A percentile compares a stretch with the other conserved stretches of the same genome.
phyloP scores from a whole-genome alignment of 75 land plant genomes.

The Selaginella moellendorffii region DNA sequence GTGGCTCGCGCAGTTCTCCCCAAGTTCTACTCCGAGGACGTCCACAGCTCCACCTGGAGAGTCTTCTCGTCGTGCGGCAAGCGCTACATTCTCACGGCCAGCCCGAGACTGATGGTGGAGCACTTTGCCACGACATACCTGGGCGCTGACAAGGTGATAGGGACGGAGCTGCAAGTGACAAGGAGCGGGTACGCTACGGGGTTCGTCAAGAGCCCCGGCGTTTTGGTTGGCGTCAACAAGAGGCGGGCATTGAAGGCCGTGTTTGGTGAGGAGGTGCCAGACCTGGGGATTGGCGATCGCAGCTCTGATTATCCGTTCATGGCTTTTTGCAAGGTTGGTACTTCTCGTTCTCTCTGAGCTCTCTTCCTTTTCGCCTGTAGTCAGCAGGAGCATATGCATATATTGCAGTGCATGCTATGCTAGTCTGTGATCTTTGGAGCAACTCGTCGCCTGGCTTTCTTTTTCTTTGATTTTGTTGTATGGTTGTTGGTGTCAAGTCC shows the following conservation, averaged over 20 bases:
- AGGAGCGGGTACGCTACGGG: slow-evolving; percentile 63
- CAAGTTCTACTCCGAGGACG: slow-evolving; percentile 7
- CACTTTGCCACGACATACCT: slow-evolving; percentile 1
- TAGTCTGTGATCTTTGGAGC: not conserved
- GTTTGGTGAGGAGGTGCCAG: slow-evolving; percentile 31
- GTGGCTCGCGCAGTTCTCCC: slow-evolving; percentile 9
- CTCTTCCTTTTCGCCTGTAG: not conserved
- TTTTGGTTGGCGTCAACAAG: slow-evolving; percentile 57
- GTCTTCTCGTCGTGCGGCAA: slow-evolving; percentile 3
- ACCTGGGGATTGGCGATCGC: slow-evolving; percentile 65
- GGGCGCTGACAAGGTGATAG: slow-evolving; percentile 32
- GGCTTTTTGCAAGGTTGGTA: slow-evolving; percentile 68
- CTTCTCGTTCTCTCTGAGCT: not conserved
- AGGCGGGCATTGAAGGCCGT: slow-evolving; percentile 26
- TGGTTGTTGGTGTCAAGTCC: not conserved
- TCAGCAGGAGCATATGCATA: too few species aligned
- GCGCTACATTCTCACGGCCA: not conserved
- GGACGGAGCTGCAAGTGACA: slow-evolving; percentile 61
- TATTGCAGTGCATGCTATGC: too few species aligned
- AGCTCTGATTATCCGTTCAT: slow-evolving; percentile 62
- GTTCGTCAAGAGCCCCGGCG: slow-evolving; percentile 50
- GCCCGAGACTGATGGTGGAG: not conserved
- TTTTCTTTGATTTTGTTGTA: not conserved
- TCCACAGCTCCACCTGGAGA: not conserved
- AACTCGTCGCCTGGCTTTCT: not conserved